phyloP scores from a whole-genome alignment of 768 basidiomycete species.

The Boletus barrowsii region DNA sequence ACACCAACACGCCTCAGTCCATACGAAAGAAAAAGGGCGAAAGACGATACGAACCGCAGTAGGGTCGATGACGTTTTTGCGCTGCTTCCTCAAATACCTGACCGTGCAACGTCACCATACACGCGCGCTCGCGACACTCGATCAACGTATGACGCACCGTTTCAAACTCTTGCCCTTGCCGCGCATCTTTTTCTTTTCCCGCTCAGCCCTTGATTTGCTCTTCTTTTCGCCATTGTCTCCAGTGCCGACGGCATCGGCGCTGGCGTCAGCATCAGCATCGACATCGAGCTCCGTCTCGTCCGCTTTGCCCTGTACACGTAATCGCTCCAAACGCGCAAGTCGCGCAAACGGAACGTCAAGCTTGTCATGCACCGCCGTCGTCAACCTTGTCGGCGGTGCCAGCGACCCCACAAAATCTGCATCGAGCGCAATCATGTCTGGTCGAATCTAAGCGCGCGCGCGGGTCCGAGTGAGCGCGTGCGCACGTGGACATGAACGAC shows the following conservation, averaged over 20 bases:
- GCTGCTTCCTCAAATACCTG: conserved; percentile 80
- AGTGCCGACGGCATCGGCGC: conserved; percentile 19
- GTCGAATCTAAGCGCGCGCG: conserved; percentile 60
- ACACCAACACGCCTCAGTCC: background rate
- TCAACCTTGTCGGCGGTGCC: conserved; percentile 56
- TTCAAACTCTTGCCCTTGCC: conserved; percentile 87
- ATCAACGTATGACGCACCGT: conserved; percentile 40
- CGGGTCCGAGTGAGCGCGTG: background rate
- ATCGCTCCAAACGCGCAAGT: conserved; percentile 67
- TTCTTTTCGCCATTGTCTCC: conserved; percentile 27
- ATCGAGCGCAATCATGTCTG: conserved; percentile 87
- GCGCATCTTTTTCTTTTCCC: conserved; percentile 78
- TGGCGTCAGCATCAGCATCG: conserved; percentile 32
- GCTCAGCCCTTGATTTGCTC: conserved; percentile 22
- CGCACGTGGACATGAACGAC: background rate
- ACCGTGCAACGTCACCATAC: background rate
- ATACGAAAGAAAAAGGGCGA: background rate
- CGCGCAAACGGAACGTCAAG: conserved; percentile 61
- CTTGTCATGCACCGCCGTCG: conserved; percentile 46
- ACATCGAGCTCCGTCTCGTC: conserved; percentile 58
- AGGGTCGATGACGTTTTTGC: conserved; percentile 94
- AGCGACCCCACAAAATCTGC: conserved; percentile 73
- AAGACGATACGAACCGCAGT: conserved; percentile 46
- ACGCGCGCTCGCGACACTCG: background rate
- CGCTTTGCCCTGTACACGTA: conserved; percentile 64